phyloP scores from a whole-genome alignment of 2,329 filamentous ascomycete genomes.

The Tympanopsis confertula region DNA sequence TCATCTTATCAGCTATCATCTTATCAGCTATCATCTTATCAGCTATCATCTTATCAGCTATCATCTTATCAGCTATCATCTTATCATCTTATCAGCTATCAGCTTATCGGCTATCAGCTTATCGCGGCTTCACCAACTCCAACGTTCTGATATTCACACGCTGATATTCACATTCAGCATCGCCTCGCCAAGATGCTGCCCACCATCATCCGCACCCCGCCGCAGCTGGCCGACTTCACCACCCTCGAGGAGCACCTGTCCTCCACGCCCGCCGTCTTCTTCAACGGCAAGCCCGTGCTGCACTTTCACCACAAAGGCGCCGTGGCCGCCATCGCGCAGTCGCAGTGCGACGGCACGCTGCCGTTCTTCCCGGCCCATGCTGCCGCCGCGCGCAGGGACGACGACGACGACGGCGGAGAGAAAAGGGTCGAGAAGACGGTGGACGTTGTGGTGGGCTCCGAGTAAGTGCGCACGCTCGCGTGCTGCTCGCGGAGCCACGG shows the following conservation, averaged over 20 bases:
- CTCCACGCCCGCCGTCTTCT: constrained; percentile 63
- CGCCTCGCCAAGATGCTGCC: constrained; percentile 28
- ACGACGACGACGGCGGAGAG: constrained; percentile 6
- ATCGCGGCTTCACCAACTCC: too few species aligned
- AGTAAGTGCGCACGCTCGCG: constrained; percentile 24
- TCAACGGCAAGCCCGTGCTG: constrained; percentile 58
- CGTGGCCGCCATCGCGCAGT: constrained; percentile 43
- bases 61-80: too few species aligned
- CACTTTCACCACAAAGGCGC: constrained; percentile 47
- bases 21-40: too few species aligned
- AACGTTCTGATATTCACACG: too few species aligned
- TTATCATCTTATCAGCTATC: too few species aligned
- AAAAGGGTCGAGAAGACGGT: constrained; percentile 32
- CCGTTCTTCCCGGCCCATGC: constrained; percentile 34
- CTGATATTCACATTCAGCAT: too few species aligned
- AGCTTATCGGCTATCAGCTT: too few species aligned
- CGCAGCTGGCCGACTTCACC: constrained; percentile 46
- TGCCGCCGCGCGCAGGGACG: constrained; percentile 12
- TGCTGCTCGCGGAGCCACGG: neutral
- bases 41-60: too few species aligned
- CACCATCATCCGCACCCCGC: constrained; percentile 44
- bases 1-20: too few species aligned
- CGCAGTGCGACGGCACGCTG: constrained; percentile 39
- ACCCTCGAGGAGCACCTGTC: constrained; percentile 58
- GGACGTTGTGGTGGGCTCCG: constrained; percentile 46